Percentiles rank a stretch among this genome's conserved stretches.
Conservation (phyloP, 805 yeast species). For the Lachancea sp. region DNA sequence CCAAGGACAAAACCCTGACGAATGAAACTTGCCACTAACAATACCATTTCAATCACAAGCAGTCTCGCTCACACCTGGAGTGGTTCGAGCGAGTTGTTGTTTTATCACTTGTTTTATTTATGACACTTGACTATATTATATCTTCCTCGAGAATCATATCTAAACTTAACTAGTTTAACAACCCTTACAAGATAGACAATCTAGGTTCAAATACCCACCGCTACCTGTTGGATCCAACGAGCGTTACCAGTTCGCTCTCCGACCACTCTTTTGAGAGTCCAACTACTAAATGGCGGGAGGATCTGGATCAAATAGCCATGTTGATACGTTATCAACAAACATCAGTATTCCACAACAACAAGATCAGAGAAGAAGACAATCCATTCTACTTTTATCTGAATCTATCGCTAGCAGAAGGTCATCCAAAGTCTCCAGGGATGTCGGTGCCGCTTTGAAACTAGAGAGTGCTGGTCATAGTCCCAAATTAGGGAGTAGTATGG, state of each 20-base stretch:
- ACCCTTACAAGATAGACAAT: too few relatives aligned
- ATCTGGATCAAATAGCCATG: neutral
- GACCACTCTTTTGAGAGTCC: neutral
- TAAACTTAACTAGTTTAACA: too few relatives aligned
- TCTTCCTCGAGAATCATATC: neutral
- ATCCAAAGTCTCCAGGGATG: neutral
- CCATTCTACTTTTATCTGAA: slow-evolving; percentile 14
- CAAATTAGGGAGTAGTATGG: slow-evolving; percentile 14
- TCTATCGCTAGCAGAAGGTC: slow-evolving; percentile 13
- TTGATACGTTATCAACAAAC: slow-evolving; percentile 6
- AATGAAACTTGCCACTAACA: too few relatives aligned
- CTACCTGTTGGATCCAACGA: too few relatives aligned
- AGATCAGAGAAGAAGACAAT: slow-evolving; percentile 14
- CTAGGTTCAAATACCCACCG: too few relatives aligned
- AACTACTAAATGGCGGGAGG: neutral
- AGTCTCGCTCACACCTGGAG: too few relatives aligned
- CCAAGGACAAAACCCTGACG: too few relatives aligned
- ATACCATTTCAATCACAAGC: too few relatives aligned
- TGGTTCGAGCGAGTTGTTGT: too few relatives aligned
- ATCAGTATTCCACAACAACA: slow-evolving; percentile 10
- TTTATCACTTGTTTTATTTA: neutral
- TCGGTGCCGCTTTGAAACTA: neutral
- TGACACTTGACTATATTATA: too few relatives aligned
- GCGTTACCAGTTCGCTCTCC: neutral
- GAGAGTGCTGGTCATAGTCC: slow-evolving; percentile 4